Conservation (phyloP, 1,284 basidiomycete species). For the Coriolopsis trogii region DNA sequence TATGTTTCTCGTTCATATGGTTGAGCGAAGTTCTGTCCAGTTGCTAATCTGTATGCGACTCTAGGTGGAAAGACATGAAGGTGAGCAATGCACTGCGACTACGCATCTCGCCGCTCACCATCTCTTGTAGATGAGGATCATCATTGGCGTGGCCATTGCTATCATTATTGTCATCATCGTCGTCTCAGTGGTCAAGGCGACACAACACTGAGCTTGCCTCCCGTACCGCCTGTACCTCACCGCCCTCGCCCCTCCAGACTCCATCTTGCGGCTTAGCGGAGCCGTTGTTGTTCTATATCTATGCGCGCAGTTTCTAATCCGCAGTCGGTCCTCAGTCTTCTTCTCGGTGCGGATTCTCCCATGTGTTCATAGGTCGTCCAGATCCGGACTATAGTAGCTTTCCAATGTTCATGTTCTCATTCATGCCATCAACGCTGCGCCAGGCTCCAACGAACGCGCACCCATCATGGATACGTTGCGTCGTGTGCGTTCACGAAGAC, state of each 20-base stretch:
- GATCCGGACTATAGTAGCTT: constrained; percentile 20
- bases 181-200: constrained; percentile 87
- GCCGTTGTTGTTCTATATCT: constrained; percentile 29
- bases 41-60: constrained; percentile 13
- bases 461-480: no score
- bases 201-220: constrained; percentile 43
- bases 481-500: no score
- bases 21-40: constrained; percentile 20
- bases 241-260: background rate
- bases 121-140: constrained; percentile 77
- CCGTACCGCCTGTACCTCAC: background rate
- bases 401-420: no score
- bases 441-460: no score
- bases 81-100: constrained; percentile 39
- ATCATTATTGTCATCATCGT: constrained; percentile 94
- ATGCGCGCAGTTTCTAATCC: constrained; percentile 24
- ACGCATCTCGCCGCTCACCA: background rate
- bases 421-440: no score
- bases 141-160: constrained; percentile 85
- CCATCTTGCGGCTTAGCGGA: constrained; percentile 18
- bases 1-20: constrained; percentile 44
- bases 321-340: constrained; percentile 17
- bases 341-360: constrained; percentile 17
- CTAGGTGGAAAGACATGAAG: constrained; percentile 98
- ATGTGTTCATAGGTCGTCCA: constrained; percentile 21